Base-by-base conservation (phyloP, 2,329 filamentous ascomycete species). In the Endothia cerciana region DNA sequence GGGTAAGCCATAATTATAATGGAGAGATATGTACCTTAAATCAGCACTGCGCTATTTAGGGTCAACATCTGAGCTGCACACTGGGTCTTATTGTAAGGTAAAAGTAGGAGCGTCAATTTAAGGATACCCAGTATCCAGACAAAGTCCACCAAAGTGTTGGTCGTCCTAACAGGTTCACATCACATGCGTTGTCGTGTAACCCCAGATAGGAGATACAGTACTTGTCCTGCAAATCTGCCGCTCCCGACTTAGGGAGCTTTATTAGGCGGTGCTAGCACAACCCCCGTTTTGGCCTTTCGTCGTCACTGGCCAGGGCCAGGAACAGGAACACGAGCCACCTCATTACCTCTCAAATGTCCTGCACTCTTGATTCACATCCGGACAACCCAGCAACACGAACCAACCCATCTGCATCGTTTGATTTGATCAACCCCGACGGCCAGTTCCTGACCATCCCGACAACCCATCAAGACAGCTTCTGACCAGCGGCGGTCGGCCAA, bases 261-360 rank as follows among this genome's bases (percentile, higher is more conserved):
- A 53, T 33, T 25, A 53, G 49, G 19, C 28, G 17, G 51, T 55
- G 7, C 51, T 25, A 55, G 30, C 28, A 36, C 28, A n/a, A 19
- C 51, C 51, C 33, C 51, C 28, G 51, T 55, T 36, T n/a, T 10
- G 19, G 51, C 38, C 38, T 19, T 41, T 41, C 38, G 13, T 38
- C 60, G 47, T 61, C 59, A 51, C 43, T 28, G 47, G 33, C 45
- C 43, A 51, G 47, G 45, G 45, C 19, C 45, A 62, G 33, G 60
- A n/a, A 49, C 60, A 53, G 47, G 45, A 62, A 62, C 60, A 62
- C 60, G 60, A 62, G 60, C 60, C 60, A 62, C 60, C 60, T 66
- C 65, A 60, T 66, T 60, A 64, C 65, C 55, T 60, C 62, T 57
- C 60, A 63, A 62, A 59, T 63, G 43, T 63, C 60, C 45, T 64